These are phyloP conservation scores for Phanerochaete sordida DNA, from an alignment of 768 basidiomycete species.

Conservation along the genomic window DNA sequence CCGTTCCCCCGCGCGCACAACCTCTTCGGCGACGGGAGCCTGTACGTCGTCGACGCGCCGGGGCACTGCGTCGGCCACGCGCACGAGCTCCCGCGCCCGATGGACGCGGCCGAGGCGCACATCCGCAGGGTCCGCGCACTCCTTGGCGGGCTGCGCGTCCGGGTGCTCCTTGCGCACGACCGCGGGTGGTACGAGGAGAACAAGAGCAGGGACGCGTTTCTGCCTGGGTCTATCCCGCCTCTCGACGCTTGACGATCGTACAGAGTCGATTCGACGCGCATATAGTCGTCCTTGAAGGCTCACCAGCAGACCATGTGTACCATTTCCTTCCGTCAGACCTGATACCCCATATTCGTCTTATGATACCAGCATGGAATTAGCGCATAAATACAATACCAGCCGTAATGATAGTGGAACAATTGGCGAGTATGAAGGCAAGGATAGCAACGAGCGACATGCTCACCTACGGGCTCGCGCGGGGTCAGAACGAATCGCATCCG, in stretches of 20 bases:
- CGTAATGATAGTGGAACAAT: too few species aligned
- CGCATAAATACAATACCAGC: too few species aligned
- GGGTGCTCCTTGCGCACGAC: neutral
- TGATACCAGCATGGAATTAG: too few species aligned
- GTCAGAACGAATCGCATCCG: too few species aligned
- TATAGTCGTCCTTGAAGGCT: too few species aligned
- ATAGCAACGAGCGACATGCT: too few species aligned
- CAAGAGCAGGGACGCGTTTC: neutral
- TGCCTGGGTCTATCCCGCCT: neutral
- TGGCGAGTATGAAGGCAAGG: too few species aligned
- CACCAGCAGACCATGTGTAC: too few species aligned
- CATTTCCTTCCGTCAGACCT: too few species aligned
- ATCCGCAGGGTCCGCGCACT: neutral
- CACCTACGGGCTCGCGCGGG: too few species aligned
- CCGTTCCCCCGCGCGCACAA: conserved; percentile 44
- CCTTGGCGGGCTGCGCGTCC: neutral
- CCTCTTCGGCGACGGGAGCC: conserved; percentile 55
- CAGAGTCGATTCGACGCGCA: too few species aligned
- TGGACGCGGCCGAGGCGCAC: neutral
- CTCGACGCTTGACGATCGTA: neutral
- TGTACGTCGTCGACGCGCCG: conserved; percentile 55
- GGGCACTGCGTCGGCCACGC: conserved; percentile 57
- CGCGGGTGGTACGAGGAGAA: neutral
- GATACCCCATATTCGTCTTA: too few species aligned
- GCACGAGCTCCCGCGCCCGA: conserved; percentile 49